A percentile compares a stretch with the other conserved stretches of the same genome.
Conservation (phyloP, 2,329 filamentous ascomycete genomes). For the Fusarium humuli region DNA sequence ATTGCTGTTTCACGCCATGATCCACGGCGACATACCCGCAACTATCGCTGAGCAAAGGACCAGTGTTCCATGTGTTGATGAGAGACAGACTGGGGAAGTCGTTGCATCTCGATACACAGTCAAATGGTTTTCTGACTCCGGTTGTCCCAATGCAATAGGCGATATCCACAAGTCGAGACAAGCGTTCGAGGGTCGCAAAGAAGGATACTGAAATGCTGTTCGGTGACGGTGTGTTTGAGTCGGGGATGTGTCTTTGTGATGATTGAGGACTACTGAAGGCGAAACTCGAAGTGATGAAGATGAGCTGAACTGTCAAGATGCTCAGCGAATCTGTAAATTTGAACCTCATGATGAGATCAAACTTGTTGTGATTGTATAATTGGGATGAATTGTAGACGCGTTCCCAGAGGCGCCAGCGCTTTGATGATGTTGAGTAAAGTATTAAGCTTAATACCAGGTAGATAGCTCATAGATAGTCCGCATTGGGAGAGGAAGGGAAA, state of each 20-base stretch:
- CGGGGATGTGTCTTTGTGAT: conserved; percentile 10
- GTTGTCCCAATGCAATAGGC: conserved; percentile 90
- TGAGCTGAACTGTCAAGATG: conserved; percentile 36
- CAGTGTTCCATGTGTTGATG: conserved; percentile 90
- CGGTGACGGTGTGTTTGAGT: conserved; percentile 59
- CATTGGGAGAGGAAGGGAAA: not conserved
- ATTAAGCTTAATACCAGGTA: not conserved
- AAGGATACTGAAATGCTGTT: conserved; percentile 57
- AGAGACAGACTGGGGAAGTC: conserved; percentile 87
- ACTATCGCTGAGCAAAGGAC: conserved; percentile 85
- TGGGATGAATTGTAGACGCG: not conserved
- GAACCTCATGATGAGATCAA: conserved; percentile 22
- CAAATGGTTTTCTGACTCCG: conserved; percentile 85
- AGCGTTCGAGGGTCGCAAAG: conserved; percentile 85
- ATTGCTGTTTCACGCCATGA: conserved; percentile 57
- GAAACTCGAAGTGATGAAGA: conserved; percentile 25
- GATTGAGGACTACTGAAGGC: conserved; percentile 22
- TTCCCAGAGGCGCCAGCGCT: not conserved
- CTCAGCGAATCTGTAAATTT: not conserved
- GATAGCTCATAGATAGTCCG: conserved; percentile 5
- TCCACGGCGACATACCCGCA: conserved; percentile 96
- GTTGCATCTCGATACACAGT: conserved; percentile 83
- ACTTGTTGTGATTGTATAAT: not conserved
- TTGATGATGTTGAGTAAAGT: not conserved
- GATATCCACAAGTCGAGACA: conserved; percentile 93